Conservation (phyloP, 768 basidiomycete species). For the Naematelia aurantialba region DNA sequence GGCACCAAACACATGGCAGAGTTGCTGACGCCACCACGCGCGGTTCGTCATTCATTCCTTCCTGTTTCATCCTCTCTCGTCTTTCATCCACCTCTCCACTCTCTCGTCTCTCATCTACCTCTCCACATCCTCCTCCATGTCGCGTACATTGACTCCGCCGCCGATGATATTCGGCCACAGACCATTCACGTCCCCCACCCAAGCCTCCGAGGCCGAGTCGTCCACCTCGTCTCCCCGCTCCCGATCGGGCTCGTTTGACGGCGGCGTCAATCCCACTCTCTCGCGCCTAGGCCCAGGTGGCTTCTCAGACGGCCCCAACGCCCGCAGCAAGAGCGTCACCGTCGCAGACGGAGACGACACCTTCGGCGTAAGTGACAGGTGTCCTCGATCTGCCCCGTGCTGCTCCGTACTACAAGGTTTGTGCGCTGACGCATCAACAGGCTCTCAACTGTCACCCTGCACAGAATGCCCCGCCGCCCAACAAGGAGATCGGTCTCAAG, state of each 20-base stretch:
- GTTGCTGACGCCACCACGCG: not conserved
- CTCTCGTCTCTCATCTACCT: not conserved
- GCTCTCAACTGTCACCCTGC: conserved; percentile 70
- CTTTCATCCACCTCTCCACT: conserved; percentile 1
- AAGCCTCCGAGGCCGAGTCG: conserved; percentile 11
- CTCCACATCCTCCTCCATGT: not conserved
- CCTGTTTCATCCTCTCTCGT: not conserved
- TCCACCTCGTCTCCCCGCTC: conserved; percentile 5
- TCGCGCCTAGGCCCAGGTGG: conserved; percentile 32
- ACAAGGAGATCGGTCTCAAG: conserved; percentile 9
- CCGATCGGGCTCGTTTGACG: not conserved
- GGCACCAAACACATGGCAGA: not conserved
- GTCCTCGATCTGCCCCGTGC: no score
- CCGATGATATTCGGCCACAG: not conserved
- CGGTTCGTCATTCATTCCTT: not conserved
- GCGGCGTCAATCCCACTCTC: not conserved
- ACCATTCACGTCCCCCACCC: not conserved
- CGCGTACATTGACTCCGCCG: not conserved
- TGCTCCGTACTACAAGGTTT: conserved; percentile 3
- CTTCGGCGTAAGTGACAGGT: conserved; percentile 61
- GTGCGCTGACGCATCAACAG: conserved; percentile 50
- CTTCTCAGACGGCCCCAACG: conserved; percentile 55
- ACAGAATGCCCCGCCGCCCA: not conserved
- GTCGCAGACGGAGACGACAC: conserved; percentile 71
- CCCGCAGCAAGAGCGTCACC: conserved; percentile 75